phyloP scores from a whole-genome alignment of 371 early-diverging fungal genomes.

The Batrachochytrium dendrobatidis region DNA sequence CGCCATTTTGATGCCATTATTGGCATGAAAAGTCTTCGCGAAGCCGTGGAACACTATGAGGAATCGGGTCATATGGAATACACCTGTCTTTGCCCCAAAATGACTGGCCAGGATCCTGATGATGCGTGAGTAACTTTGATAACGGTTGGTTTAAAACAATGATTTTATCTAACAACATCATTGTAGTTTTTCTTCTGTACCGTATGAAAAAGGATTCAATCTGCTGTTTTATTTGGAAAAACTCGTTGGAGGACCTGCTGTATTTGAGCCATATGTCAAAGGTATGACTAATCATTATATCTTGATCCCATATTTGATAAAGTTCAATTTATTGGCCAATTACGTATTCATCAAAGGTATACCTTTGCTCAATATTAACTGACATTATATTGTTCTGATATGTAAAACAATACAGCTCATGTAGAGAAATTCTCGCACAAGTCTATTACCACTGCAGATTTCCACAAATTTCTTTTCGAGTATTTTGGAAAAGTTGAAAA shows the following conservation, averaged over 20 bases:
- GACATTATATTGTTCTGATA: background rate
- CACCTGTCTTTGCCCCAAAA: conserved; percentile 70
- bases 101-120: conserved; percentile 84
- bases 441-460: conserved; percentile 81
- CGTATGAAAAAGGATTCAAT: conserved; percentile 96
- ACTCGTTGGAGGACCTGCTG: conserved; percentile 69
- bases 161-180: background rate
- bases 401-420: conserved; percentile 42
- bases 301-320: background rate
- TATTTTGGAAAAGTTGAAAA: conserved; percentile 62
- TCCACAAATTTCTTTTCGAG: conserved; percentile 70
- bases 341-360: too few relatives aligned
- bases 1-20: conserved; percentile 85
- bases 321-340: conserved; percentile 3
- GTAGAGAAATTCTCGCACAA: conserved; percentile 76
- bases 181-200: conserved; percentile 66
- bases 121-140: conserved; percentile 53
- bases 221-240: conserved; percentile 87
- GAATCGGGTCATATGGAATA: conserved; percentile 55
- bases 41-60: conserved; percentile 70
- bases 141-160: background rate
- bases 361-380: too few relatives aligned
- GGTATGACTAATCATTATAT: conserved; percentile 3
- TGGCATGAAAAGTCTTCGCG: conserved; percentile 70
- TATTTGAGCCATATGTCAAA: conserved; percentile 27